These are phyloP conservation scores for Niveomyces coronatus DNA, from an alignment of 2,329 filamentous ascomycete genomes.

Conservation along the genomic window DNA sequence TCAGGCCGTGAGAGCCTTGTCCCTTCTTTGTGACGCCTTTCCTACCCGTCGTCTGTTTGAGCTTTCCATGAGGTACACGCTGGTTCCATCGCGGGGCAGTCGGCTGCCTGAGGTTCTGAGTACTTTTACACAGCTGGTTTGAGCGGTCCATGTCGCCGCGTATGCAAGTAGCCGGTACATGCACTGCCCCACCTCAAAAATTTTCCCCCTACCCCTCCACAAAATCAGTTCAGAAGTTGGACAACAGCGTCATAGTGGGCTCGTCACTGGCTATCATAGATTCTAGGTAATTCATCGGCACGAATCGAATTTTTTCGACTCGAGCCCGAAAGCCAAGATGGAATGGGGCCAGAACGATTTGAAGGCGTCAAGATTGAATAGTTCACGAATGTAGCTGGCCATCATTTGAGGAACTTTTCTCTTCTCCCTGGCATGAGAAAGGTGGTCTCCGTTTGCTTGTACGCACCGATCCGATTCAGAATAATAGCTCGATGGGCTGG, in stretches of 20 bases:
- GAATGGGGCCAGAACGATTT: too few species aligned
- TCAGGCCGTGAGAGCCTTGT: too few species aligned
- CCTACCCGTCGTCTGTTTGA: not conserved
- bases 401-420: too few species aligned
- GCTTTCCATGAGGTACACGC: conserved; percentile 5
- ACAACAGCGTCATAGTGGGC: conserved; percentile 7
- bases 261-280: conserved; percentile 4
- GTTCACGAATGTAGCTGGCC: too few species aligned
- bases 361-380: too few species aligned
- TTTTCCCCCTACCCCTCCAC: conserved; percentile 12
- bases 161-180: conserved; percentile 10
- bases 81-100: conserved; percentile 8
- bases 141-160: not conserved
- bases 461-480: too few species aligned
- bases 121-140: conserved; percentile 13
- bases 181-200: conserved; percentile 9
- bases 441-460: too few species aligned
- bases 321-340: too few species aligned
- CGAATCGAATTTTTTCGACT: conserved; percentile 3
- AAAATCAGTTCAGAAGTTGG: conserved; percentile 3
- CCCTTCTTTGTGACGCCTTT: not conserved
- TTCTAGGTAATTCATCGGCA: conserved; percentile 1
- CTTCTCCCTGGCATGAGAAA: too few species aligned
- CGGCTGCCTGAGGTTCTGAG: conserved; percentile 13
- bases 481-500: too few species aligned